phyloP scores from a whole-genome alignment of 306 rosid genomes.

The Carpinus viminea region DNA sequence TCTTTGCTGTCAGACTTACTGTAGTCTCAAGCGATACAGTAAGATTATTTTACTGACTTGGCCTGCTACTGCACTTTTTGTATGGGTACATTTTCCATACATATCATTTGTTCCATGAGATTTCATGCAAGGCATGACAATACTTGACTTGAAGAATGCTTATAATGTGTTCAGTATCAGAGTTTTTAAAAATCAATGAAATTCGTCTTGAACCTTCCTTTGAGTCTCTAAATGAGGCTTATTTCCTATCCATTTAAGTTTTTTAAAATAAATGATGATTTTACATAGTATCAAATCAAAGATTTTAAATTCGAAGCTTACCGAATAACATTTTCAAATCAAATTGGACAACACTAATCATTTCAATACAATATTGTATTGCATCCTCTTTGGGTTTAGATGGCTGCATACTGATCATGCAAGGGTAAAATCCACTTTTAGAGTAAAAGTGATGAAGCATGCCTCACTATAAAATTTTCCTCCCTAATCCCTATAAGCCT shows the following conservation, averaged over 20 bases:
- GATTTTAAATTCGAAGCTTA: too few species aligned
- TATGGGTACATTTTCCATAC: background rate
- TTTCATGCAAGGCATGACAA: background rate
- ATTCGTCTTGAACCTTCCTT: background rate
- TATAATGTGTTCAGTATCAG: background rate
- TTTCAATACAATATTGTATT: background rate
- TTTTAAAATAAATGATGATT: too few species aligned
- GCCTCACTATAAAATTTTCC: background rate
- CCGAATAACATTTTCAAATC: too few species aligned
- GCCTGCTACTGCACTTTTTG: background rate
- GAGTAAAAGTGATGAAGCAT: background rate
- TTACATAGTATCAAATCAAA: too few species aligned
- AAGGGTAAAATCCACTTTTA: background rate
- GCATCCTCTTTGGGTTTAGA: background rate
- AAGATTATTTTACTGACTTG: background rate
- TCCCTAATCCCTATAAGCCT: constrained; percentile 8
- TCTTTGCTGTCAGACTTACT: constrained; percentile 43
- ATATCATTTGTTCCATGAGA: background rate
- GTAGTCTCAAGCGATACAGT: constrained; percentile 16
- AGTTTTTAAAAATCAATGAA: background rate
- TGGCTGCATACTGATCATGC: background rate
- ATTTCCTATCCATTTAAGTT: too few species aligned
- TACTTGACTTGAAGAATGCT: background rate
- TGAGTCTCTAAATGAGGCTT: too few species aligned
- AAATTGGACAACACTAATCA: background rate